Evolutionary conservation across 768 basidiomycete genomes (phyloP).

Genomic region (Glaciozyma martinii): DNA sequence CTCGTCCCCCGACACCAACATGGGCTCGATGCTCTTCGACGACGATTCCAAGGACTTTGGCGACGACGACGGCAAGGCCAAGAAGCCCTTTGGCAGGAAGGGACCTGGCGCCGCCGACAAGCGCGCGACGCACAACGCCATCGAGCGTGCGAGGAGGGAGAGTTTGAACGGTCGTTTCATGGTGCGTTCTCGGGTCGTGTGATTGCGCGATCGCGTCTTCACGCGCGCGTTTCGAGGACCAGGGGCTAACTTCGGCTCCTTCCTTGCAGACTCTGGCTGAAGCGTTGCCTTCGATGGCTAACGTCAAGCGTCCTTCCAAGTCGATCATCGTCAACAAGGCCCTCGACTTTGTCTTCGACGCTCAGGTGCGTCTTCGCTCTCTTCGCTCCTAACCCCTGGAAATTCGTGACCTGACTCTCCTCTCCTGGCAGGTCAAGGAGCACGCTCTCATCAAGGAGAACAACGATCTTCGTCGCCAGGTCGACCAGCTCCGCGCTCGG

Average conservation of each 20-base stretch:
- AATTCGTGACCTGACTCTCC: too few relatives aligned
- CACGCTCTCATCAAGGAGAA: slow-evolving; percentile 74
- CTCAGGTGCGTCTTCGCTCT: slow-evolving; percentile 7
- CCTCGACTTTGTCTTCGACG: slow-evolving; percentile 64
- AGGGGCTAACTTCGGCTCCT: background rate
- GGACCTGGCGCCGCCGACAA: slow-evolving; percentile 61
- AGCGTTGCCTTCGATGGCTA: slow-evolving; percentile 78
- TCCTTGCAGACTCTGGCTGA: slow-evolving; percentile 68
- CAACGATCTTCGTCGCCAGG: slow-evolving; percentile 75
- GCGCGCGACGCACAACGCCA: slow-evolving; percentile 91
- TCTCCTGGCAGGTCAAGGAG: slow-evolving; percentile 63
- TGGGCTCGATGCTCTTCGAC: background rate
- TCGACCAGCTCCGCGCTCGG: slow-evolving; percentile 86
- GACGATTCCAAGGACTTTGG: background rate
- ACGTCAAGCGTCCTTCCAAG: slow-evolving; percentile 89
- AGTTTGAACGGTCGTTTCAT: slow-evolving; percentile 87
- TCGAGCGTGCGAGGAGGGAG: slow-evolving; percentile 86
- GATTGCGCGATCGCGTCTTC: background rate
- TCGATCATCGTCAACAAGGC: slow-evolving; percentile 93
- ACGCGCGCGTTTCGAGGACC: too few relatives aligned
- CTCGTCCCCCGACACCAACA: background rate
- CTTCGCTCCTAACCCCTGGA: too few relatives aligned
- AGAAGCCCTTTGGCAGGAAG: background rate
- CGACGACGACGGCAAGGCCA: background rate
- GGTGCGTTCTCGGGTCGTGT: slow-evolving; percentile 39